These are phyloP conservation scores for Serendipita sp. DNA, from an alignment of 768 basidiomycete genomes.

Conservation along the genomic window DNA sequence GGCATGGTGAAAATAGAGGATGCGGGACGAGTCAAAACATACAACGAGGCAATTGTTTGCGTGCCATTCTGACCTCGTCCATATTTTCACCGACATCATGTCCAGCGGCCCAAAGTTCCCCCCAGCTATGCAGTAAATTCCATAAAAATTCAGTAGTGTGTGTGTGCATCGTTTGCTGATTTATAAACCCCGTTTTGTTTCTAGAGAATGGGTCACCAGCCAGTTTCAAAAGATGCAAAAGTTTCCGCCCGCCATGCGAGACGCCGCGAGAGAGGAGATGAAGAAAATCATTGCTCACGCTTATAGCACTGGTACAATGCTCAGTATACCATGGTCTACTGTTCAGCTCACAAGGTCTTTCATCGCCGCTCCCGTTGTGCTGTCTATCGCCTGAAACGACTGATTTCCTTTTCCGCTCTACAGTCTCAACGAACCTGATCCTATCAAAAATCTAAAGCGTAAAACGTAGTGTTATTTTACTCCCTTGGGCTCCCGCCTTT, in stretches of 20 bases:
- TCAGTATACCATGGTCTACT: conserved; percentile 88
- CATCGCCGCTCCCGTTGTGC: conserved; percentile 10
- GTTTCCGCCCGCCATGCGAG: conserved; percentile 76
- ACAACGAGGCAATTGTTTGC: no score
- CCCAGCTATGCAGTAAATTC: not conserved
- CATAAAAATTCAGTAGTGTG: not conserved
- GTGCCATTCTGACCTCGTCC: no score
- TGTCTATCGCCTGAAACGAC: conserved; percentile 6
- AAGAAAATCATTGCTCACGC: conserved; percentile 94
- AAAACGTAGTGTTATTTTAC: conserved; percentile 36
- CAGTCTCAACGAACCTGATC: conserved; percentile 34
- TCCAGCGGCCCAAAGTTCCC: conserved; percentile 1
- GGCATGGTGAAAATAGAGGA: not conserved
- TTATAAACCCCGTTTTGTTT: not conserved
- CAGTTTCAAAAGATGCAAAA: conserved; percentile 54
- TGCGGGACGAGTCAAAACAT: no score
- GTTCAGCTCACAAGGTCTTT: conserved; percentile 74
- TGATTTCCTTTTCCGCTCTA: conserved; percentile 37
- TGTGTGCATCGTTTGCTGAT: no score
- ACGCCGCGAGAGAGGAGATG: conserved; percentile 82
- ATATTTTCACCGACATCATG: not conserved
- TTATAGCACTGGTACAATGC: conserved; percentile 66
- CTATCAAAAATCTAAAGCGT: conserved; percentile 43
- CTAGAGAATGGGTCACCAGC: conserved; percentile 86
- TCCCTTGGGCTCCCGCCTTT: not conserved